These are phyloP conservation scores for Lactifluus subvellereus DNA, from an alignment of 768 basidiomycete species.

Conservation along the genomic window DNA sequence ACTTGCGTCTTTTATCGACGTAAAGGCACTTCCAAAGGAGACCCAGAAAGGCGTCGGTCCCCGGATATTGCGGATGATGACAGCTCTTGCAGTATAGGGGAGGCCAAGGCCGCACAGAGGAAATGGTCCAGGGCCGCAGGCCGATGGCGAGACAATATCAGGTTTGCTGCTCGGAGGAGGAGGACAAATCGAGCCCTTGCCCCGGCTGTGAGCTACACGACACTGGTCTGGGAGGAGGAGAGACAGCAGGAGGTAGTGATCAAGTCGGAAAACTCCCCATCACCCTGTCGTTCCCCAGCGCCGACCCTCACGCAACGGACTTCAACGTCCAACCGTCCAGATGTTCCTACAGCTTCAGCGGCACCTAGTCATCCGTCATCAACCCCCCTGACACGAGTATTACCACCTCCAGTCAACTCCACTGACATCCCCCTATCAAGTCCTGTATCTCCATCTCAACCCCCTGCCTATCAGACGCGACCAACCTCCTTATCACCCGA, in stretches of 20 bases:
- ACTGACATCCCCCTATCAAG: not conserved
- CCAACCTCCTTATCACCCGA: not conserved
- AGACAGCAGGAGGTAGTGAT: not conserved
- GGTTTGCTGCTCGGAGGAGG: slow-evolving; percentile 55
- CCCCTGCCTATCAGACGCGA: slow-evolving; percentile 21
- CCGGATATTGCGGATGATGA: slow-evolving; percentile 30
- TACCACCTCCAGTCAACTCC: not conserved
- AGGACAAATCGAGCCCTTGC: slow-evolving; percentile 30
- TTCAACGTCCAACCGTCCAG: not conserved
- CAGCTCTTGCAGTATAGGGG: slow-evolving; percentile 31
- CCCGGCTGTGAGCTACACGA: not conserved
- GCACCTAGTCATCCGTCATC: slow-evolving; percentile 3
- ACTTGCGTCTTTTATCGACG: slow-evolving; percentile 57
- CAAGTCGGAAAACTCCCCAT: not conserved
- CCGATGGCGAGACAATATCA: slow-evolving; percentile 62
- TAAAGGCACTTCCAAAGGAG: slow-evolving; percentile 36
- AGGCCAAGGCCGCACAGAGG: slow-evolving; percentile 47
- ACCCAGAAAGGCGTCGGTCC: slow-evolving; percentile 44
- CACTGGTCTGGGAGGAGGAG: not conserved
- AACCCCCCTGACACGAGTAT: not conserved
- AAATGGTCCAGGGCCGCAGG: slow-evolving; percentile 61
- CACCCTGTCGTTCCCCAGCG: slow-evolving; percentile 3
- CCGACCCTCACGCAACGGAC: slow-evolving; percentile 4
- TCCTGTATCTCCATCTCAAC: slow-evolving; percentile 1
- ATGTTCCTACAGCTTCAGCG: not conserved